phyloP scores from a whole-genome alignment of 2,329 filamentous ascomycete species.

The Phaeosphaeriaceae sp. region DNA sequence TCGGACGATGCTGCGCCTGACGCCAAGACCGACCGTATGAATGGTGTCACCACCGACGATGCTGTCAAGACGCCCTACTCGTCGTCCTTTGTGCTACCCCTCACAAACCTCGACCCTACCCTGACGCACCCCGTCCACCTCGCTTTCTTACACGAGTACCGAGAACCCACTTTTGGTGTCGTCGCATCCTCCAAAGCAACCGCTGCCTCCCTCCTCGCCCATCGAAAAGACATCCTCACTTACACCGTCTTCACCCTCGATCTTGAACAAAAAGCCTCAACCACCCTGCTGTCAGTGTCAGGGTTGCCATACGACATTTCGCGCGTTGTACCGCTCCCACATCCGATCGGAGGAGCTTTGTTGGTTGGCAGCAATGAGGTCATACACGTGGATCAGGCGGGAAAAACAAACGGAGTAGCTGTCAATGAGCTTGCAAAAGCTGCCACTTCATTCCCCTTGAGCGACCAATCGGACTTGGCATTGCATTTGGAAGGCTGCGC shows the following conservation, averaged over 20 bases:
- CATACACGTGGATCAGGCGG: conserved; percentile 94
- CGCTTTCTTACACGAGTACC: conserved; percentile 93
- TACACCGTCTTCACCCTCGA: conserved; percentile 97
- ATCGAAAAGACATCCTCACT: conserved; percentile 82
- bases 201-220: conserved; percentile 74
- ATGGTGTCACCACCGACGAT: conserved; percentile 46
- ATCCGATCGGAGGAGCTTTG: conserved; percentile 86
- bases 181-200: conserved; percentile 78
- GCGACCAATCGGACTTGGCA: conserved; percentile 82
- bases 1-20: conserved; percentile 70
- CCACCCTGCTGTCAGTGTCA: conserved; percentile 85
- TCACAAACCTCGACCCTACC: conserved; percentile 85
- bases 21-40: conserved; percentile 38
- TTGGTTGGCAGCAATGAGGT: conserved; percentile 88
- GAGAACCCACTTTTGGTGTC: conserved; percentile 96
- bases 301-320: conserved; percentile 88
- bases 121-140: conserved; percentile 90
- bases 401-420: conserved; percentile 89
- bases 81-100: conserved; percentile 89
- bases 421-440: conserved; percentile 90
- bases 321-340: conserved; percentile 79
- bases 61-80: conserved; percentile 73
- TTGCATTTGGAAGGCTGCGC: conserved; percentile 82
- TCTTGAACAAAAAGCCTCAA: conserved; percentile 90
- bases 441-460: conserved; percentile 81